Evolutionary conservation across 805 yeast genomes (phyloP).

Genomic region (Sugiyamaella qingdaonensis): DNA sequence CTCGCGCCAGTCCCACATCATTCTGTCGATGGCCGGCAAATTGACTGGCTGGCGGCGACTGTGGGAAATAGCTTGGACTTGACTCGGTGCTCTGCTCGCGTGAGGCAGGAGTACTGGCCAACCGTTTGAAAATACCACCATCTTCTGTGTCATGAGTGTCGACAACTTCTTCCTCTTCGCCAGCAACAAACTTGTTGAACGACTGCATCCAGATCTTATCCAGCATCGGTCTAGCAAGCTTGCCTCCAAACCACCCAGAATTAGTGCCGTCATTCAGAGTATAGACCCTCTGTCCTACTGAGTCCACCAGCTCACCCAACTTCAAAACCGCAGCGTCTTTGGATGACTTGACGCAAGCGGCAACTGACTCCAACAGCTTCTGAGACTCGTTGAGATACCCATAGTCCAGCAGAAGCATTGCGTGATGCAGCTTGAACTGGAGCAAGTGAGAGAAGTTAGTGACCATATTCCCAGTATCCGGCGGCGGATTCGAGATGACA

Average conservation of each 20-base stretch:
- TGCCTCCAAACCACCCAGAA: constrained; percentile 67
- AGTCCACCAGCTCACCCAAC: constrained; percentile 38
- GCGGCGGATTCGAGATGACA: constrained; percentile 34
- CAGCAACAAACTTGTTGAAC: constrained; percentile 75
- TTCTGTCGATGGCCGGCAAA: neutral
- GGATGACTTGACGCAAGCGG: constrained; percentile 37
- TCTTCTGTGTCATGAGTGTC: constrained; percentile 14
- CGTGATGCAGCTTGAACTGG: constrained; percentile 61
- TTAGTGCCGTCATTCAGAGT: constrained; percentile 23
- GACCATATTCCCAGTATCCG: constrained; percentile 19
- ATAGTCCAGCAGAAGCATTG: constrained; percentile 62
- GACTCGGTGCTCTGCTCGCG: constrained; percentile 5
- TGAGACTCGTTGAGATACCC: constrained; percentile 59
- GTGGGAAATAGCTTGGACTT: neutral
- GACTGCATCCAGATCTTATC: constrained; percentile 89
- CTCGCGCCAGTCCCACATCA: neutral
- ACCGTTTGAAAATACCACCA: constrained; percentile 26
- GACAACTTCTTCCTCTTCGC: constrained; percentile 45
- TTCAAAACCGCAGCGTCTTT: constrained; percentile 33
- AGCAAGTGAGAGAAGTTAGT: constrained; percentile 48
- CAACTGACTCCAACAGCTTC: constrained; percentile 53
- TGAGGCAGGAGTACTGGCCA: constrained; percentile 26
- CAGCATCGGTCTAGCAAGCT: constrained; percentile 44
- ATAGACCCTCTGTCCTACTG: constrained; percentile 37
- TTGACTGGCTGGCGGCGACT: constrained; percentile 2